Evolutionary conservation across 1,139 yeast genomes (phyloP).

Genomic region (Pichia sp.): DNA sequence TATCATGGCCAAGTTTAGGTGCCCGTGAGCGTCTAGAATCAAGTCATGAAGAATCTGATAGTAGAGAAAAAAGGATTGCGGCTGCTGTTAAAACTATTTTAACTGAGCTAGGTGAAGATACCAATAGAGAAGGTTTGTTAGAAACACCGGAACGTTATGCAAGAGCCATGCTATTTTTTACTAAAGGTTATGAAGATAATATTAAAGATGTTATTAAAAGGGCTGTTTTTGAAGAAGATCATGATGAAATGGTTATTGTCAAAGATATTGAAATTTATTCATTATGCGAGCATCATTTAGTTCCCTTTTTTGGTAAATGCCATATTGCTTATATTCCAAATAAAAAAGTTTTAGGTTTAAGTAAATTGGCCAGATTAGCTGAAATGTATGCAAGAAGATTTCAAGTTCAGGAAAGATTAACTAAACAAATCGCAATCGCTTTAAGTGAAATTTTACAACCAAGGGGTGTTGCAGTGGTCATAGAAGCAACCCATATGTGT

Average conservation of each 20-base stretch:
- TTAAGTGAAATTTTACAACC: conserved; percentile 85
- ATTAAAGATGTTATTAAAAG: conserved; percentile 84
- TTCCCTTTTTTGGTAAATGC: conserved; percentile 94
- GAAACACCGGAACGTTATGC: conserved; percentile 98
- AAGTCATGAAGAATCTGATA: conserved; percentile 52
- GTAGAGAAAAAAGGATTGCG: conserved; percentile 71
- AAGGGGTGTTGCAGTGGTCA: conserved; percentile 95
- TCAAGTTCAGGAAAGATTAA: conserved; percentile 94
- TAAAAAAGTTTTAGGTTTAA: conserved; percentile 87
- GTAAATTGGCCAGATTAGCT: conserved; percentile 89
- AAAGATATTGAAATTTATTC: conserved; percentile 90
- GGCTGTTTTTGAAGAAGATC: conserved; percentile 97
- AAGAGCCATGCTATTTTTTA: conserved; percentile 89
- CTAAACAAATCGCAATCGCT: conserved; percentile 97
- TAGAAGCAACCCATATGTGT: conserved; percentile 98
- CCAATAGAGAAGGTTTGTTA: conserved; percentile 76
- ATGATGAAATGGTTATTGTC: conserved; percentile 98
- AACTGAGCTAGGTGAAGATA: conserved; percentile 87
- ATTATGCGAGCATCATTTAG: conserved; percentile 94
- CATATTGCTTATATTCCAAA: conserved; percentile 97
- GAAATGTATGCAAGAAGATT: conserved; percentile 94
- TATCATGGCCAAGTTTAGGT: conserved; percentile 93
- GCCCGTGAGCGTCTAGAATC: conserved; percentile 70
- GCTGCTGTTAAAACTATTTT: conserved; percentile 78
- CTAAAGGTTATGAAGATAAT: conserved; percentile 95